Base-by-base conservation (phyloP, 148 eudicot species). In the Rhododendron simsii region DNA sequence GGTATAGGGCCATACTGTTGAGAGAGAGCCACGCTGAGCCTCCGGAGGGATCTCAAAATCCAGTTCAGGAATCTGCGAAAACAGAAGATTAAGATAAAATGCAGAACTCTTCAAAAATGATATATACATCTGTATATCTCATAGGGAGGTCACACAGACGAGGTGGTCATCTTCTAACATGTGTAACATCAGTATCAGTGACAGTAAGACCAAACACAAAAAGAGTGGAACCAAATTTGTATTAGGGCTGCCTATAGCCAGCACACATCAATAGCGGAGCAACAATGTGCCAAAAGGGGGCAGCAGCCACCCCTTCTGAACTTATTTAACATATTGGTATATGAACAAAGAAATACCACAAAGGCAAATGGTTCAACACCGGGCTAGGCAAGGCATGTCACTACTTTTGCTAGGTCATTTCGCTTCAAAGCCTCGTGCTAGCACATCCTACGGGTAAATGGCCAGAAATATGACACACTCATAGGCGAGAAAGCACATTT, bases 41-140 rank as follows among this genome's bases (percentile, higher is more conserved):
- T 95, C 98, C 7, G 96, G 95, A 41, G 99, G 99, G 69, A 97
- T 97, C 95, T 97, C 99, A 80, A 97, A 97, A 84, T 95, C 99
- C 86, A 97, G 88, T 91, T 97, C 98, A 84, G 96, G 98, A 81
- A 97, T 91, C 99, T 97, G 90, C 90, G 90, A 78, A 81, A 80
- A 16, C 80, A 80, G 39, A 69, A 21, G 7, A 55, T 86, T 21
- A 41, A 57, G 10, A 26, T 7, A 55, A 57, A 77, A 39, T 28
- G 44, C 23, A 80, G 14, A 65, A 21, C 48, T 80, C 83, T 26
- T 75, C 73, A 53, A 73, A 53, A 8, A 12, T 35, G 35, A 35
- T 21, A 35, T 30, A 35, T 35, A 53, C 39, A 15, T 23, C 37
- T 47, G 50, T 47, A 47, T 23, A 51, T 26, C 37, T 16, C 37